Conservation (phyloP, 23 red algal genomes). For the Gracilaria caudata region DNA sequence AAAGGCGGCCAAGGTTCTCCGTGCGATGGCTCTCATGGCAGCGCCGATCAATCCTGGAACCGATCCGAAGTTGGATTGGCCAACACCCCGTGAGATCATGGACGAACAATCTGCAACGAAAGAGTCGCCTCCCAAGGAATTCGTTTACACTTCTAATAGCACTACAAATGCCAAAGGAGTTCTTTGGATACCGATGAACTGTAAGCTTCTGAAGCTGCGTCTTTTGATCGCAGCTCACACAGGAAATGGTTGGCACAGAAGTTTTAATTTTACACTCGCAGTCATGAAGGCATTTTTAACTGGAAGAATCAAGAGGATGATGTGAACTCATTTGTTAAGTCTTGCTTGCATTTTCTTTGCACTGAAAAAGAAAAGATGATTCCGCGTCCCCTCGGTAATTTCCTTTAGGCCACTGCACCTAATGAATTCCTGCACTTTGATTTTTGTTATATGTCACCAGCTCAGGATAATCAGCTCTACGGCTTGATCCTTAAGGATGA, state of each 20-base stretch:
- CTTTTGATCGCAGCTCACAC: constrained; percentile 46
- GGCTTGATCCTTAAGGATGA: constrained; percentile 42
- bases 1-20: background rate
- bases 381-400: constrained; percentile 34
- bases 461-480: background rate
- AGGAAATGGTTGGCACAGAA: constrained; percentile 12
- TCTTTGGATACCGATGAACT: constrained; percentile 31
- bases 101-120: background rate
- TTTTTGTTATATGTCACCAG: constrained; percentile 16
- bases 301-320: background rate
- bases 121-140: background rate
- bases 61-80: constrained; percentile 18
- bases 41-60: constrained; percentile 21
- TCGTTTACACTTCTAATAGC: background rate
- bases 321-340: constrained; percentile 15
- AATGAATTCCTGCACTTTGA: constrained; percentile 25
- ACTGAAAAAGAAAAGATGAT: constrained; percentile 14
- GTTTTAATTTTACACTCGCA: background rate
- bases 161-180: background rate
- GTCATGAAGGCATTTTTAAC: background rate
- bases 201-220: constrained; percentile 3
- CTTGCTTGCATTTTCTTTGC: constrained; percentile 33
- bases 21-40: background rate
- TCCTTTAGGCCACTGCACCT: no score
- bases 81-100: background rate